Conservation (phyloP, 73 alveolate genomes). For the Paramecium tetraurelia region DNA sequence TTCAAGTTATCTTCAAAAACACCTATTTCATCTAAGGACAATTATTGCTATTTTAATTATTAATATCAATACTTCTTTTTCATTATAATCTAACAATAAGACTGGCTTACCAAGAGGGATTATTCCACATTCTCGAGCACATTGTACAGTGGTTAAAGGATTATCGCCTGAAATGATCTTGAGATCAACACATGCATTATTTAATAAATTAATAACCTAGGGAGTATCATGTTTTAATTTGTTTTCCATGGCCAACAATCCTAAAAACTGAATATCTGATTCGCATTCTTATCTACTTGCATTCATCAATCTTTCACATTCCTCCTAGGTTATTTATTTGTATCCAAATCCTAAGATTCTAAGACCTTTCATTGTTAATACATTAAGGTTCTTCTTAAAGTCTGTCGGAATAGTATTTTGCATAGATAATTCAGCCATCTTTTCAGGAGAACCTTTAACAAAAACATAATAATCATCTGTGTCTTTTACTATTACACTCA, state of each 20-base stretch:
- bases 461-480: slow-evolving; percentile 54
- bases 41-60: not conserved
- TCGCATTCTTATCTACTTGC: slow-evolving; percentile 70
- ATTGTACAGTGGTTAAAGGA: slow-evolving; percentile 76
- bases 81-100: slow-evolving; percentile 31
- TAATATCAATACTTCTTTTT: not conserved
- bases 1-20: not conserved
- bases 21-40: slow-evolving; percentile 4
- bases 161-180: slow-evolving; percentile 84
- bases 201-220: slow-evolving; percentile 59
- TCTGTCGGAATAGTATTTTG: slow-evolving; percentile 71
- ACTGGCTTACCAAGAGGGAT: slow-evolving; percentile 31
- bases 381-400: slow-evolving; percentile 66
- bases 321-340: slow-evolving; percentile 60
- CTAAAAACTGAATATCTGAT: slow-evolving; percentile 67
- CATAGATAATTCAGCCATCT: slow-evolving; percentile 69
- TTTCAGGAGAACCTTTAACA: slow-evolving; percentile 81
- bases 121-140: slow-evolving; percentile 75
- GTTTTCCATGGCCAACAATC: slow-evolving; percentile 76
- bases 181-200: slow-evolving; percentile 54
- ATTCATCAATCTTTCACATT: slow-evolving; percentile 61
- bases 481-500: slow-evolving; percentile 51
- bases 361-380: slow-evolving; percentile 71
- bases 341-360: slow-evolving; percentile 76
- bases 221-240: slow-evolving; percentile 72